Conservation (phyloP, 1,284 basidiomycete species). For the Sanghuangporus weigelae region DNA sequence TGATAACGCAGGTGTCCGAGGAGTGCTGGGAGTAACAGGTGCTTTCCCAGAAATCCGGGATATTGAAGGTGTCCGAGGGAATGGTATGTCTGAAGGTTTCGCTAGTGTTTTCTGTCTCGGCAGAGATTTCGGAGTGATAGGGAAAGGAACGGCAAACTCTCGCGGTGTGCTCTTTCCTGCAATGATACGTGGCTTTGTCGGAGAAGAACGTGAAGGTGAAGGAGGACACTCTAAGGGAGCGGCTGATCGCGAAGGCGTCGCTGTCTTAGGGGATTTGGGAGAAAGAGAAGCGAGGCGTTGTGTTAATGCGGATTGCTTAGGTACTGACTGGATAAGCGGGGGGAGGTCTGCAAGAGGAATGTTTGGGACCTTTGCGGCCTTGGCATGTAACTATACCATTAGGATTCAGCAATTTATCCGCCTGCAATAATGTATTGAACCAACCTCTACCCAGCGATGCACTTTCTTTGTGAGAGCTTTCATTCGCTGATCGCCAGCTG, state of each 20-base stretch:
- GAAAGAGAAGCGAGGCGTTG: constrained; percentile 65
- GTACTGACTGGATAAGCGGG: constrained; percentile 36
- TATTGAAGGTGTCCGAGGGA: constrained; percentile 39
- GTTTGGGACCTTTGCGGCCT: constrained; percentile 39
- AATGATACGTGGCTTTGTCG: constrained; percentile 29
- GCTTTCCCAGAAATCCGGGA: constrained; percentile 23
- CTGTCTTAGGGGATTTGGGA: constrained; percentile 41
- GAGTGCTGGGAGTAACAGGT: constrained; percentile 45
- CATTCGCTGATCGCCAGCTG: constrained; percentile 54
- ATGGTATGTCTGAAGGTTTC: constrained; percentile 35
- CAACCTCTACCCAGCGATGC: constrained; percentile 57
- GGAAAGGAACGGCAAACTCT: constrained; percentile 27
- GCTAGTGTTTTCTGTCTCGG: constrained; percentile 12
- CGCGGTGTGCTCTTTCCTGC: constrained; percentile 17
- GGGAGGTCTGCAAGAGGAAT: constrained; percentile 66
- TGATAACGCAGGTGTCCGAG: constrained; percentile 32
- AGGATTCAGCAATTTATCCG: constrained; percentile 6
- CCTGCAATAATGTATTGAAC: constrained; percentile 11
- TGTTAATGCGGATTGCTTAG: constrained; percentile 64
- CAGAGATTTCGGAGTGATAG: constrained; percentile 34
- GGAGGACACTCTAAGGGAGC: constrained; percentile 41
- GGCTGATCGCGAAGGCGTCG: constrained; percentile 29
- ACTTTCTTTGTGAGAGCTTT: constrained; percentile 55
- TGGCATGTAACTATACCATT: constrained; percentile 43
- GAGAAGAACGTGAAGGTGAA: constrained; percentile 34